Conservation (phyloP, 2,329 filamentous ascomycete species). For the Colletotrichum tanaceti region DNA sequence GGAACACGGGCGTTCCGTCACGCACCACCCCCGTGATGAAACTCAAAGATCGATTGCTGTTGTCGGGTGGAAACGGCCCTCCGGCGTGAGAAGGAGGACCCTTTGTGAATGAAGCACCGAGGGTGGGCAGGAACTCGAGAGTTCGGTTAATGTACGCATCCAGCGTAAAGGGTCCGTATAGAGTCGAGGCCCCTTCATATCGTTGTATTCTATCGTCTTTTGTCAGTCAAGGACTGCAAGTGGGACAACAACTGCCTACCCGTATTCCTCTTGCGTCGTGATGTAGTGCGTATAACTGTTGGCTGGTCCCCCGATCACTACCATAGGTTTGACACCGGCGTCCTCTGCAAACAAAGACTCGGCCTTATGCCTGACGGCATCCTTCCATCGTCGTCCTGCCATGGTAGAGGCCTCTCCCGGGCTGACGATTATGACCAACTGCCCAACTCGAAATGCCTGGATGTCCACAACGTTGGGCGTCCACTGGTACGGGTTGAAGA, state of each 20-base stretch:
- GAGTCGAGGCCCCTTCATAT: constrained; percentile 90
- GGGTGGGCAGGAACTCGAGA: constrained; percentile 29
- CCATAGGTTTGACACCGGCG: constrained; percentile 65
- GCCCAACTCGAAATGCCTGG: constrained; percentile 84
- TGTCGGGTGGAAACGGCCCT: constrained; percentile 78
- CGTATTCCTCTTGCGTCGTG: constrained; percentile 74
- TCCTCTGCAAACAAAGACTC: constrained; percentile 55
- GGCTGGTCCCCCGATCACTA: constrained; percentile 86
- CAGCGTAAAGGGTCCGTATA: constrained; percentile 87
- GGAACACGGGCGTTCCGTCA: constrained; percentile 74
- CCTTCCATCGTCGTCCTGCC: constrained; percentile 87
- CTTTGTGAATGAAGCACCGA: constrained; percentile 18
- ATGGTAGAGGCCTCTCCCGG: constrained; percentile 92
- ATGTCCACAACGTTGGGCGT: constrained; percentile 90
- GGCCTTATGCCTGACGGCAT: constrained; percentile 69
- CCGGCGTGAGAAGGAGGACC: constrained; percentile 46
- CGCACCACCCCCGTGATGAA: constrained; percentile 84
- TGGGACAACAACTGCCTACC: constrained; percentile 45
- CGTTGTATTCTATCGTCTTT: constrained; percentile 70
- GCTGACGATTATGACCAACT: constrained; percentile 85
- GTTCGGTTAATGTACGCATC: constrained; percentile 88
- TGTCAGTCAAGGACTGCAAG: constrained; percentile 44
- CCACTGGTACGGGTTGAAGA: constrained; percentile 82
- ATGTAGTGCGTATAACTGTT: constrained; percentile 90
- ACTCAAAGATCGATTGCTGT: constrained; percentile 77